phyloP scores from a whole-genome alignment of 768 basidiomycete species.

The Collybiopsis luxurians region DNA sequence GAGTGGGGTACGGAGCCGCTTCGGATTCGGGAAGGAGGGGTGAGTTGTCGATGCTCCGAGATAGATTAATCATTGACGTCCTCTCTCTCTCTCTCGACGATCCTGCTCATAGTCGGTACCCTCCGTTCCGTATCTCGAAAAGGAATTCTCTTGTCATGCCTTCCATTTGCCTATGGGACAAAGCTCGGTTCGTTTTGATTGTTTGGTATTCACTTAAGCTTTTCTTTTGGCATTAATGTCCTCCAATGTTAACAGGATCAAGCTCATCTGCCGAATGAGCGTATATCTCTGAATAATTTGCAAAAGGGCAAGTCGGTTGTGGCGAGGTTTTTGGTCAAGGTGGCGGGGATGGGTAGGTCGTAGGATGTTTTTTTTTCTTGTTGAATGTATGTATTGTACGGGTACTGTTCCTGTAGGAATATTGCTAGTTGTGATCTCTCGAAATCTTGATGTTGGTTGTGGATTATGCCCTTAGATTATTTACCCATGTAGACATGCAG shows the following conservation, averaged over 20 bases:
- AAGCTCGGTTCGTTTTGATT: conserved; percentile 58
- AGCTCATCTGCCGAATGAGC: conserved; percentile 92
- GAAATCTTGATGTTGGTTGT: too few species aligned
- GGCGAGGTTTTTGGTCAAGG: conserved; percentile 66
- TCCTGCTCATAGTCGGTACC: conserved; percentile 88
- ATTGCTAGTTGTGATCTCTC: too few species aligned
- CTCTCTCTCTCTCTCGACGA: neutral
- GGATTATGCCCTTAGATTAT: too few species aligned
- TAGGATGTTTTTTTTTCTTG: too few species aligned
- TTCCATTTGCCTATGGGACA: conserved; percentile 95
- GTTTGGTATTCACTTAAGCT: neutral
- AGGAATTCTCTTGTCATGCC: conserved; percentile 84
- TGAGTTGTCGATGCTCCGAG: conserved; percentile 36
- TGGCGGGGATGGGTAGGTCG: conserved; percentile 35
- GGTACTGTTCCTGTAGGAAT: too few species aligned
- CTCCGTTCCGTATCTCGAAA: conserved; percentile 90
- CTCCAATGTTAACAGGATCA: conserved; percentile 57
- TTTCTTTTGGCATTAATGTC: conserved; percentile 6
- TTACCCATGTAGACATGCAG: too few species aligned
- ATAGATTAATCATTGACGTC: too few species aligned
- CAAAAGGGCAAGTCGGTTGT: conserved; percentile 73
- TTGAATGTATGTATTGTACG: too few species aligned
- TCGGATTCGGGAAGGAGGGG: conserved; percentile 91
- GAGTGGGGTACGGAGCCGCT: conserved; percentile 89
- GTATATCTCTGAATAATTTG: conserved; percentile 83